These are phyloP conservation scores for Lolium perenne DNA, from an alignment of 176 grass and related monocot genomes.

Conservation along the genomic window DNA sequence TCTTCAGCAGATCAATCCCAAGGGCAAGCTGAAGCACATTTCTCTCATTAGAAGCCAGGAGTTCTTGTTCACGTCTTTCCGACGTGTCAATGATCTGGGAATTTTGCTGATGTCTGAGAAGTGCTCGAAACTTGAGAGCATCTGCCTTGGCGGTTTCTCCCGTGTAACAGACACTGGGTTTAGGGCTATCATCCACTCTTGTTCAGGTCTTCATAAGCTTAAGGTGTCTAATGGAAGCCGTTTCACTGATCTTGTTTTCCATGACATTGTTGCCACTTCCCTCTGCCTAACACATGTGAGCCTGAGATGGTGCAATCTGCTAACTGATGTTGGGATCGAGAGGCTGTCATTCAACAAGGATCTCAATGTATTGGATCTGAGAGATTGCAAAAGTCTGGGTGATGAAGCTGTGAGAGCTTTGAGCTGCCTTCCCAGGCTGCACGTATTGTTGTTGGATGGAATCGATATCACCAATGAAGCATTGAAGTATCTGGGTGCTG, in stretches of 20 bases:
- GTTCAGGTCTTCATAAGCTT: constrained; percentile 81
- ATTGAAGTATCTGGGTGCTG: constrained; percentile 73
- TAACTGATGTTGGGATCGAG: constrained; percentile 78
- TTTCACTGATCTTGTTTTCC: constrained; percentile 96
- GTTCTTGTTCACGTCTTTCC: constrained; percentile 83
- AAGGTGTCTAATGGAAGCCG: constrained; percentile 82
- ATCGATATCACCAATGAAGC: constrained; percentile 72
- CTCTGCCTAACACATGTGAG: constrained; percentile 96
- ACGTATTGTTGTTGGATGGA: constrained; percentile 68
- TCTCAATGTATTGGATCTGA: constrained; percentile 86
- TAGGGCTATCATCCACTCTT: constrained; percentile 89
- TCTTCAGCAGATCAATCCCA: constrained; percentile 82
- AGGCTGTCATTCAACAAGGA: constrained; percentile 90
- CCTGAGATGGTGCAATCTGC: constrained; percentile 84
- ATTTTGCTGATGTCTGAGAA: constrained; percentile 84
- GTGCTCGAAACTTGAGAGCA: constrained; percentile 85
- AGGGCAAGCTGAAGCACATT: constrained; percentile 86
- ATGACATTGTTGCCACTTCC: constrained; percentile 96
- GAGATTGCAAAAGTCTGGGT: constrained; percentile 79
- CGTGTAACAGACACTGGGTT: constrained; percentile 92
- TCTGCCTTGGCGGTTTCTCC: constrained; percentile 90
- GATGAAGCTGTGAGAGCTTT: constrained; percentile 87
- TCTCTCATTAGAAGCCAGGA: constrained; percentile 92
- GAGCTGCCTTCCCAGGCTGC: constrained; percentile 73
- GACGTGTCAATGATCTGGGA: constrained; percentile 86